A percentile compares a stretch with the other conserved stretches of the same genome.
phyloP scores from a whole-genome alignment of 495 filamentous ascomycete genomes.

The Annulohypoxylon maeteangense region DNA sequence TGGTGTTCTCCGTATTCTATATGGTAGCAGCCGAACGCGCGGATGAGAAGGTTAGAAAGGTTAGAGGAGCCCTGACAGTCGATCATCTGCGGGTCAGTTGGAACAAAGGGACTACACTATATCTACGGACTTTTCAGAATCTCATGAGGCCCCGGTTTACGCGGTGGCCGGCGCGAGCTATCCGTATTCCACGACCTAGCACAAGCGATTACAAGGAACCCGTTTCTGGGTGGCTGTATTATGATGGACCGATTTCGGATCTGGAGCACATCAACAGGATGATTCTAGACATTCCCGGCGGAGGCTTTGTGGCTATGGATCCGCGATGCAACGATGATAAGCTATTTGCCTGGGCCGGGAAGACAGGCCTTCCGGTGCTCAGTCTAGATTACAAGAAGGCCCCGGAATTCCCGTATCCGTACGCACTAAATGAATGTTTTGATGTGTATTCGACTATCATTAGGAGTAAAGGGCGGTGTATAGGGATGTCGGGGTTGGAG shows the following conservation, averaged over 20 bases:
- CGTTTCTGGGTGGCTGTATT: conserved; percentile 91
- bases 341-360: conserved; percentile 87
- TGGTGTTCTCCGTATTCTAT: conserved; percentile 89
- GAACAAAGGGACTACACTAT: conserved; percentile 92
- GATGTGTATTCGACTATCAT: conserved; percentile 90
- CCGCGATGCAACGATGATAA: conserved; percentile 93
- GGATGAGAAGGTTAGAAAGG: conserved; percentile 95
- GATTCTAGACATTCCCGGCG: conserved; percentile 92
- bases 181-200: conserved; percentile 82
- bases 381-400: conserved; percentile 96
- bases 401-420: conserved; percentile 94
- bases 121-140: conserved; percentile 73
- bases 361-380: conserved; percentile 82
- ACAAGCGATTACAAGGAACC: conserved; percentile 84
- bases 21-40: conserved; percentile 91
- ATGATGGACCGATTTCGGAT: conserved; percentile 83
- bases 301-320: conserved; percentile 95
- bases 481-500: conserved; percentile 80
- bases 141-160: conserved; percentile 82
- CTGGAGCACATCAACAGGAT: conserved; percentile 80
- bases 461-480: conserved; percentile 77
- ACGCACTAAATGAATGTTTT: conserved; percentile 94
- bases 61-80: conserved; percentile 84
- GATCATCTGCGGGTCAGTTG: conserved; percentile 94
- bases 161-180: conserved; percentile 78